Base-by-base conservation (phyloP, 441 rosid genomes). In the Codiaeum variegatum region DNA sequence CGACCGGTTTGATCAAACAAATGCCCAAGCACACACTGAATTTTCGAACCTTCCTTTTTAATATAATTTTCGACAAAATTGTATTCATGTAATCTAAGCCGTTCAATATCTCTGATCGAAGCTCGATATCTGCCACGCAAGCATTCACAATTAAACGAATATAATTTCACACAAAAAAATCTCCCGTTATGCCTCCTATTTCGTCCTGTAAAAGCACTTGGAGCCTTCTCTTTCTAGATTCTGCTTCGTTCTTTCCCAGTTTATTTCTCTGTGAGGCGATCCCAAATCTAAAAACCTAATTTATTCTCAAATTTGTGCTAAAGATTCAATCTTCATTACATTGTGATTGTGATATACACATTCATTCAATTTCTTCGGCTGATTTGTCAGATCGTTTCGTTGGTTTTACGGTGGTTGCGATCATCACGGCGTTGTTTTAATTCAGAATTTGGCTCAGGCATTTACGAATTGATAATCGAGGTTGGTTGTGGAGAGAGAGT, bases 281-380 rank as follows among this genome's bases (percentile, higher is more conserved):
- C 71, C 31, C n/a, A 51, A 12, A 23, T 24, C 34, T 47, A 12
- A 31, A 15, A 68, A n/a, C 63, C 62, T 47, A 31, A 67, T 49
- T 47, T 29, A 60, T 23, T 69, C 44, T 69, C 51, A 28, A 18
- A 55, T 69, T 69, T 24, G 1, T 36, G 12, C 47, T 31, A 34
- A 54, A 67, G 71, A 5, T 52, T 68, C 62, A 6, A 1, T 55
- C 18, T 69, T 68, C 34, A 44, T 69, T 38, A 24, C 72, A 69
- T 55, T 69, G 47, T 54, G 32, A 9, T 61, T 18, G n/a, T 62
- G 2, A 8, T 36, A 1, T 18, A 6, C 18, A 12, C 29, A 11
- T 36, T n/a, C 24, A 52, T 52, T 62, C 16, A 62, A 38, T 62
- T 34, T n/a, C 13, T 67, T 7, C 29, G 28, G 26, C 16, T 51